Conservation (phyloP, 169 alveolate species). For the Plasmodium falciparum region DNA sequence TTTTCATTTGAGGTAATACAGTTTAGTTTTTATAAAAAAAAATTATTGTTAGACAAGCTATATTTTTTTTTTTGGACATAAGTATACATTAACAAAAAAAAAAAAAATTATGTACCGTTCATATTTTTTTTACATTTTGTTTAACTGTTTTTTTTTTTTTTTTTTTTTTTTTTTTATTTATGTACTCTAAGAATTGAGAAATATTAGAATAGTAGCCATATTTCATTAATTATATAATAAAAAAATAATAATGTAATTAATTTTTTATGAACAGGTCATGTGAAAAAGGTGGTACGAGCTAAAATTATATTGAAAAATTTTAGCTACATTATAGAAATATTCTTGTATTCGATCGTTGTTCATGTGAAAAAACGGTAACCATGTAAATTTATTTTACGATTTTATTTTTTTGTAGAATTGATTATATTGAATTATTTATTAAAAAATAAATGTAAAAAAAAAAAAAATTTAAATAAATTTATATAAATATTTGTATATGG, state of each 20-base stretch:
- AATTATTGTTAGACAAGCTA: no score
- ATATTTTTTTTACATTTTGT: slow-evolving; percentile 3
- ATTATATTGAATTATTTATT: slow-evolving; percentile 3
- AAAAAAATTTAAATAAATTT: neutral
- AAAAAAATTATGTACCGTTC: slow-evolving; percentile 32
- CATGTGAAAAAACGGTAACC: slow-evolving; percentile 1
- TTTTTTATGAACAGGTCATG: slow-evolving; percentile 51
- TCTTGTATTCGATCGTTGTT: slow-evolving; percentile 10
- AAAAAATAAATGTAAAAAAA: neutral
- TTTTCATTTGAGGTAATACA: no score
- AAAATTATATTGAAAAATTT: no score
- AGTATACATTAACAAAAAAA: neutral
- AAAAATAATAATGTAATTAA: slow-evolving; percentile 15
- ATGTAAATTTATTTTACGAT: neutral
- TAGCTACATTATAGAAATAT: neutral
- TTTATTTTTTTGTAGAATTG: neutral
- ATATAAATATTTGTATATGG: neutral
- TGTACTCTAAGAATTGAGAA: neutral
- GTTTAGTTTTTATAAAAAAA: no score
- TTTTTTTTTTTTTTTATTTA: no score
- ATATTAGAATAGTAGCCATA: neutral
- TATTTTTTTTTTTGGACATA: no score
- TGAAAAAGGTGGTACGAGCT: slow-evolving; percentile 26
- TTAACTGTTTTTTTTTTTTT: no score
- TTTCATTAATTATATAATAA: slow-evolving; percentile 4